Base-by-base conservation (phyloP, 495 filamentous ascomycete species). In the Platismatia glauca region DNA sequence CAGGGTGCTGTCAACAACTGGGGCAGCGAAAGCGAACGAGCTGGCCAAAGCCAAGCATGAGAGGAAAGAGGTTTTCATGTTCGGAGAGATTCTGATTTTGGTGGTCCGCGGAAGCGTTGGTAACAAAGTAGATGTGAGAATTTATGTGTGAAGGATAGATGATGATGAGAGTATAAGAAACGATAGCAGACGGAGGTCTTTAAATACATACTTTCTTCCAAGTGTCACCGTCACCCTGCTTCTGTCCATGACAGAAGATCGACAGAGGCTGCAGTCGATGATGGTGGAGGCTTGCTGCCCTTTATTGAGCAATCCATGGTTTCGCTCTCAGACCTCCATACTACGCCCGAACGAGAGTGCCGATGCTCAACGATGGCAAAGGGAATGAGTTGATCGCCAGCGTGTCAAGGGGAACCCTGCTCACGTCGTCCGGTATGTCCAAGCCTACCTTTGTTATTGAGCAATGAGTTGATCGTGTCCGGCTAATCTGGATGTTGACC, bases 21-120 rank as follows among this genome's bases (percentile, higher is more conserved):
- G 63, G 22, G 63, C 63, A 20, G 63, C 48, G 41, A 61, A 48
- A 22, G 50, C 38, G 58, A 57, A 61, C 6, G 58, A 44, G 50
- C 48, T 56, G 58, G 63, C 63, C 16, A 65, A 29, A 31, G 63
- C 58, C 29, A 65, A 20, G 58, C 22, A 44, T 37, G 58, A 27
- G 29, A 58, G 3, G 46, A 56, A 56, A 0, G 27, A 57, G 31
- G 55, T 50, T 50, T 61, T 61, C 59, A 61, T 61, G 1, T 39
- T 61, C 33, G 34, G 9, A 12, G 22, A 29, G 15, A 15, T 12
- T 1, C 29, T 15, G 44, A 27, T 27, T 0, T 27, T 50, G 0
- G 22, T 27, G 44, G 39, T 48, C 27, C 31, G 13, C 20, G 7
- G 16, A 11, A 18, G n/a, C n/a, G n/a, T 48, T 9, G 22, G 8